Evolutionary conservation across 1,139 yeast genomes (phyloP), one percentile per base, ranked within the genome.

Genomic region (Zhuliangozyma blackwelliae): DNA sequence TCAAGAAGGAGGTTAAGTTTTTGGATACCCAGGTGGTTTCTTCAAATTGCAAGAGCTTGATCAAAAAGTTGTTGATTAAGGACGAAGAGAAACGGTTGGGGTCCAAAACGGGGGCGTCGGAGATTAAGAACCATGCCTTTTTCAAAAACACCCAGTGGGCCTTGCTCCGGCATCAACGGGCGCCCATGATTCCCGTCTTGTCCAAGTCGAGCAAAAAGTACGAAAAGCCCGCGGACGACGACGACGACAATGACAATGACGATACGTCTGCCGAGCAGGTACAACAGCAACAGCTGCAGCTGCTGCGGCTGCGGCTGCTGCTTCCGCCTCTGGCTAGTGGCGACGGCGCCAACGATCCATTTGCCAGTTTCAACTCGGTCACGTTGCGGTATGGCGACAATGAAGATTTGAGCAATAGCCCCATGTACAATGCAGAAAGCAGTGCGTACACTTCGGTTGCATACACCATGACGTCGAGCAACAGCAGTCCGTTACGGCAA

Each of bases 81-180:
- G 96, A 90, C 55, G 98, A 92, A 60, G 70, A 74, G 34, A 88
- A 87, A 54, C 70, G 98, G 42, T 61, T 92, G 33, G 98, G 98
- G 1, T 86, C 96, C 10, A 81, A 83, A 44, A 79, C 90, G 30
- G 98, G 98, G 19, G 98, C 98, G 0, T 82, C 95, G 1, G 98
- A 92, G 52, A 79, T 92, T 38, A 92, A 92, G 54, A 79, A 77
- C 40, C 98, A 94, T 57, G 80, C 85, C 0, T 94, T 89, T 51
- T 92, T 92, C 69, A 90, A 89, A 55, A 83, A 71, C 50, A 82
- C 89, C 1, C 96, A 89, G 55, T 92, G 98, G 98, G 97, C 98
- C 0, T 66, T 92, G 44, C 67, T 92, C 43, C 74, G 98, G 48
- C 87, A 92, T 59, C 94, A 84, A 54, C 82, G 83, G 40, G 97